Evolutionary conservation across 2,329 filamentous ascomycete genomes (phyloP).

Genomic region (Sclerotiophoma versabilis): DNA sequence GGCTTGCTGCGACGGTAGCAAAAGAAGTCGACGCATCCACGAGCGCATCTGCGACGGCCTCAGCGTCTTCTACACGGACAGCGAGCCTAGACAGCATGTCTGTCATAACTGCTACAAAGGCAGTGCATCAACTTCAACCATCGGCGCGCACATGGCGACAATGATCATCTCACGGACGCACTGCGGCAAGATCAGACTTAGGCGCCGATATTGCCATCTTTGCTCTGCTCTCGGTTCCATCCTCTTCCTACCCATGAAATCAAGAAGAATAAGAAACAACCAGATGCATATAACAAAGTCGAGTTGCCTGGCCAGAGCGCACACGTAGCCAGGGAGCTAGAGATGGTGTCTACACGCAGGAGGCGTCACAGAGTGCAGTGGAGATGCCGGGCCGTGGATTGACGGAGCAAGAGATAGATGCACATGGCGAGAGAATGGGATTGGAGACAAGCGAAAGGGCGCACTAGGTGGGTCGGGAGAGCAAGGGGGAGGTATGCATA

Average conservation of each 20-base stretch:
- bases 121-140: background rate
- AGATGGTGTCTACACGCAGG: background rate
- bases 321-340: background rate
- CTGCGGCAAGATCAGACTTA: constrained; percentile 19
- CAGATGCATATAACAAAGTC: background rate
- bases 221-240: constrained; percentile 1
- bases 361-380: background rate
- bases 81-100: background rate
- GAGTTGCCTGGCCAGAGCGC: background rate
- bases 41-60: background rate
- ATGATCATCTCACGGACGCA: no score
- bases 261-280: background rate
- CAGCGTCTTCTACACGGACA: background rate
- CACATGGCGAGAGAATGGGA: background rate
- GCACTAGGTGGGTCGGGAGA: background rate
- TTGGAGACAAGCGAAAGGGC: background rate
- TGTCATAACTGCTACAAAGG: background rate
- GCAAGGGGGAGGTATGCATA: background rate
- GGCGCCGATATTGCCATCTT: constrained; percentile 11
- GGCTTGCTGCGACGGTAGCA: constrained; percentile 11
- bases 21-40: background rate
- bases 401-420: background rate
- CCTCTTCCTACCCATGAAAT: background rate
- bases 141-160: background rate
- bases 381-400: background rate